Evolutionary conservation across 768 basidiomycete genomes (phyloP).

Genomic region (Leccinum rimulosum): DNA sequence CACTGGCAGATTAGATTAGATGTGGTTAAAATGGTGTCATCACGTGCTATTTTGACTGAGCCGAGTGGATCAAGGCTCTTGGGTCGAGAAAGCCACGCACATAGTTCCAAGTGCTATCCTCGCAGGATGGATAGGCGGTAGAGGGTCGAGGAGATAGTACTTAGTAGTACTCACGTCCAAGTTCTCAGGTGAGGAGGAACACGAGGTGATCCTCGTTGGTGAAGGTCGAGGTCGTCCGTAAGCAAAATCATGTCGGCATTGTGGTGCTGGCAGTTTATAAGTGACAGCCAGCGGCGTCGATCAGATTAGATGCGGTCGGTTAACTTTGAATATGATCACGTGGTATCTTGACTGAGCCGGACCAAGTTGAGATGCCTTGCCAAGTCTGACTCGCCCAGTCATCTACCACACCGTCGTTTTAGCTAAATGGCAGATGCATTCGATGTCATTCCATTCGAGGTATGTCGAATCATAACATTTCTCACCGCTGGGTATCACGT

Average conservation of each 20-base stretch:
- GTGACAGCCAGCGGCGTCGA: not conserved
- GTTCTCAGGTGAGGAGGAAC: no score
- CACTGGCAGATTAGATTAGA: constrained; percentile 22
- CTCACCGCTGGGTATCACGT: not conserved
- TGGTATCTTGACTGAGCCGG: constrained; percentile 18
- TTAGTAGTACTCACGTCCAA: not conserved
- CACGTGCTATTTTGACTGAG: constrained; percentile 25
- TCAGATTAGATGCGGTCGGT: constrained; percentile 16
- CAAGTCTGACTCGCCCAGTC: constrained; percentile 1
- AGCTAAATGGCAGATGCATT: constrained; percentile 61
- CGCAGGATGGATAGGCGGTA: not conserved
- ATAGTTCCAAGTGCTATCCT: constrained; percentile 52
- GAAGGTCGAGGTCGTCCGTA: not conserved
- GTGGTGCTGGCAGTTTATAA: not conserved
- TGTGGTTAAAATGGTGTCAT: not conserved
- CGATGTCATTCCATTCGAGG: constrained; percentile 86
- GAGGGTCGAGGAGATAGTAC: not conserved
- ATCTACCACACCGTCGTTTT: not conserved
- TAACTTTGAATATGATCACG: constrained; percentile 22
- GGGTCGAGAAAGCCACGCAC: constrained; percentile 49
- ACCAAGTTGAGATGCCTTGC: constrained; percentile 10
- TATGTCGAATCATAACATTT: constrained; percentile 30
- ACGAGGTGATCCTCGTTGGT: no score
- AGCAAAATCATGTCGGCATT: constrained; percentile 1
- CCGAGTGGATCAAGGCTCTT: constrained; percentile 5